Evolutionary conservation across 148 eudicot species (phyloP).

Genomic region (Cornus suecica): DNA sequence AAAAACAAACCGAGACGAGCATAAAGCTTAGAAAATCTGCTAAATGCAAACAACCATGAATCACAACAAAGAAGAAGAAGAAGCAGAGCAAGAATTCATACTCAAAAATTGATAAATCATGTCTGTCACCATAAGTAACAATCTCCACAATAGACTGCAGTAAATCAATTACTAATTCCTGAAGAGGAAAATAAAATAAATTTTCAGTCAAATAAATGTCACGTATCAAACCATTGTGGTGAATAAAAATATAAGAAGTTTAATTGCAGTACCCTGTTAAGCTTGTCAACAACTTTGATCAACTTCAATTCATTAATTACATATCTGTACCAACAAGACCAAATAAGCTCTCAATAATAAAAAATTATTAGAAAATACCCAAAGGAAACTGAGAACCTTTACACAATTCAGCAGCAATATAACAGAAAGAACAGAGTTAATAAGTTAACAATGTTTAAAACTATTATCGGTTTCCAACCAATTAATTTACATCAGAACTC

Average conservation of each 20-base stretch:
- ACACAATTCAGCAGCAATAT: background rate
- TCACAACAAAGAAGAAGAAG: constrained; percentile 11
- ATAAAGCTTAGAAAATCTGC: background rate
- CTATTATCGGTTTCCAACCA: background rate
- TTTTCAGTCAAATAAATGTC: background rate
- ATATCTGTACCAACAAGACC: constrained; percentile 25
- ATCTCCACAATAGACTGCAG: constrained; percentile 52
- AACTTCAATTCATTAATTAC: constrained; percentile 32
- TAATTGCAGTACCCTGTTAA: constrained; percentile 34
- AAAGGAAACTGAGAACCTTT: background rate
- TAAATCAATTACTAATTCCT: constrained; percentile 43
- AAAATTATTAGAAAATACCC: background rate
- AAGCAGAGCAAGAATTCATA: constrained; percentile 17
- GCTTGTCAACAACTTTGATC: constrained; percentile 36
- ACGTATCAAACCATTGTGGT: background rate
- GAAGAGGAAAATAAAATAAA: constrained; percentile 2
- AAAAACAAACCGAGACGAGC: background rate
- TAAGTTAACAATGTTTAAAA: background rate
- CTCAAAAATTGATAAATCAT: constrained; percentile 45
- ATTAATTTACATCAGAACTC: background rate
- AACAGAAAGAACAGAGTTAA: background rate
- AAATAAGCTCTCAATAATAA: constrained; percentile 14
- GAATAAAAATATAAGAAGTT: background rate
- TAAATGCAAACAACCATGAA: background rate
- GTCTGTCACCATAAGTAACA: constrained; percentile 48